Conservation (phyloP, 2,329 filamentous ascomycete species). For the Fusarium haematococcum region DNA sequence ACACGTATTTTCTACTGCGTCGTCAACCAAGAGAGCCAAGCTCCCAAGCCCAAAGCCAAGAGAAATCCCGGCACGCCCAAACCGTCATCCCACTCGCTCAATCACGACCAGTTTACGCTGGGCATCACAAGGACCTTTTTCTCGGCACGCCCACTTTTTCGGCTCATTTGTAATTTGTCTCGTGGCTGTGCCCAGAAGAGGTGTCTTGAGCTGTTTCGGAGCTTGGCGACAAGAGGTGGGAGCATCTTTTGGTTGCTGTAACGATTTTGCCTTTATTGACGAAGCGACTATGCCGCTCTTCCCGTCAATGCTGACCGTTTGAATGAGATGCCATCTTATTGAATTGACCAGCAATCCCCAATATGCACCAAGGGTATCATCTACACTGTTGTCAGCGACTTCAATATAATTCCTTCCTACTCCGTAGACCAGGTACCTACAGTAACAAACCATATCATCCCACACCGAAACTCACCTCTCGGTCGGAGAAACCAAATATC, state of each 20-base stretch:
- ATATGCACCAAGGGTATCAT: not conserved
- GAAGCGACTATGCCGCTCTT: not conserved
- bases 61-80: not conserved
- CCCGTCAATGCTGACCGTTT: no score
- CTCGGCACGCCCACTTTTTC: constrained; percentile 27
- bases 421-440: not conserved
- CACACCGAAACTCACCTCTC: not conserved
- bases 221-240: constrained; percentile 17
- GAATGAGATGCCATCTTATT: not conserved
- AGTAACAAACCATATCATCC: not conserved
- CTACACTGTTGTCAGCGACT: not conserved
- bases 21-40: not conserved
- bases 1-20: not conserved
- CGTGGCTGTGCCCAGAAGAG: constrained; percentile 25
- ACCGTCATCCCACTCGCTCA: not conserved
- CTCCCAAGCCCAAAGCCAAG: constrained; percentile 7
- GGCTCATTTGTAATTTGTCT: constrained; percentile 13
- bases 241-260: not conserved
- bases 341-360: not conserved
- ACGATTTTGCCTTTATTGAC: not conserved
- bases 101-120: not conserved
- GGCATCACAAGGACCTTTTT: not conserved
- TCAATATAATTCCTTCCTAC: not conserved
- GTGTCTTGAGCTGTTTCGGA: not conserved
- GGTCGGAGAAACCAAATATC: not conserved